phyloP scores from a whole-genome alignment of 1,284 basidiomycete species.

The Malassezia vespertilionis region DNA sequence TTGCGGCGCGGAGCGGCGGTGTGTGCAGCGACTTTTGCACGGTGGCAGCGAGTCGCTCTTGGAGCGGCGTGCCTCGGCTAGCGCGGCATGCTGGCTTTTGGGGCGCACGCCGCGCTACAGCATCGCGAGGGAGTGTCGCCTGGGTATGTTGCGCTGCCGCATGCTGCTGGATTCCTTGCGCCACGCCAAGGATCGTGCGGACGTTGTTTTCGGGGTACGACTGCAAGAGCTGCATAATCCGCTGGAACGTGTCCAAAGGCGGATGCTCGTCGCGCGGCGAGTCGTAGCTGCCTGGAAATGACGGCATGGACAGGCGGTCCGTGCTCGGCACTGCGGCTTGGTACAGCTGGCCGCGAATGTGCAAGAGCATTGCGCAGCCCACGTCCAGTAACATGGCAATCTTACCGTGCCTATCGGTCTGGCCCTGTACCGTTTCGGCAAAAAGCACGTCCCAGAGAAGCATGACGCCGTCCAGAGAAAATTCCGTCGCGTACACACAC shows the following conservation, averaged over 20 bases:
- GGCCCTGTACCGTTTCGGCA: constrained; percentile 18
- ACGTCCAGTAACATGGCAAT: constrained; percentile 43
- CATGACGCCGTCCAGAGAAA: constrained; percentile 31
- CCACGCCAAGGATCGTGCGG: constrained; percentile 30
- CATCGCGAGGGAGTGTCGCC: not conserved
- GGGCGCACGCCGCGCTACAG: not conserved
- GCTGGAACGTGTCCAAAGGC: constrained; percentile 25
- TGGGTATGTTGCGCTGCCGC: not conserved
- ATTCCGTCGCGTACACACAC: constrained; percentile 37
- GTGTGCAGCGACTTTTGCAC: constrained; percentile 2
- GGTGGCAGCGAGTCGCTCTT: constrained; percentile 11
- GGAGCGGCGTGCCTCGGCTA: not conserved
- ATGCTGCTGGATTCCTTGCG: constrained; percentile 23
- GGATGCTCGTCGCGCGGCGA: constrained; percentile 7
- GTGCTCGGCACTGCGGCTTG: not conserved
- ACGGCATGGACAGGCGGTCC: constrained; percentile 11
- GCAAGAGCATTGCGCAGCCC: constrained; percentile 36
- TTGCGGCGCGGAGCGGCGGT: constrained; percentile 3
- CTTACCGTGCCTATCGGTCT: constrained; percentile 21
- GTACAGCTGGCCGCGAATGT: constrained; percentile 12
- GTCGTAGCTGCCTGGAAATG: constrained; percentile 13
- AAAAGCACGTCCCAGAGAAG: constrained; percentile 41
- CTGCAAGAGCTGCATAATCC: constrained; percentile 30
- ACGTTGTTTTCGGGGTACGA: constrained; percentile 35
- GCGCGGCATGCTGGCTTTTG: not conserved